Base-by-base conservation (phyloP, 768 basidiomycete species). In the Rhodotorula sphaerocarpa region DNA sequence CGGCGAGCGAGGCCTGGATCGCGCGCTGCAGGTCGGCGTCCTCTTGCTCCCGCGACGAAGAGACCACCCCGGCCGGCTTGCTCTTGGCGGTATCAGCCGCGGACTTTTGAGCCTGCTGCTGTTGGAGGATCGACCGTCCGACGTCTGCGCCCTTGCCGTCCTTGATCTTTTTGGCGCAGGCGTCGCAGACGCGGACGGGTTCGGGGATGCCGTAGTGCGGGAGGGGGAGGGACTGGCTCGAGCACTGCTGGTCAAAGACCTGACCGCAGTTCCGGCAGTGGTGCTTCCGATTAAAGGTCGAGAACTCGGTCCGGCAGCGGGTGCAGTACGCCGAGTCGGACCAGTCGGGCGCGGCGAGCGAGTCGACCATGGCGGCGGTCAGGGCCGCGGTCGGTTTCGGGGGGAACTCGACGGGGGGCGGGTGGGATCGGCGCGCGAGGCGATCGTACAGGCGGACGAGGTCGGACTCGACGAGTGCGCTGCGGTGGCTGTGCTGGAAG, bases 181-280 rank as follows among this genome's bases (percentile, higher is more conserved):
- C 80, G 66, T 99, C 93, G 61, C 95, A 97, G 0, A 97, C 93
- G 43, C 95, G 80, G 10, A 99, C 95, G 42, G 87, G 85, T 72
- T 95, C 86, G 2, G 83, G 79, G 69, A 99, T 91, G 16, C 95
- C 95, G 71, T 89, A 93, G 73, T 91, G 88, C 7, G 95, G 93
- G 28, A 97, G 79, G 0, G 89, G 79, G 75, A 89, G 82, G 4
- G 80, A 78, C 75, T 90, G 87, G 39, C 87, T 85, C 1, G 90
- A 92, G 75, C 95, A 99, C 45, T 83, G 80, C 57, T 92, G 90
- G 76, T 96, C 93, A 73, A 95, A 97, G 20, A 97, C 90, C 73
- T 86, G 85, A 12, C 95, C 95, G 76, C 95, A 99, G 75, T 96
- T 96, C 20, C 95, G 84, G 74, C 95, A 99, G 72, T 99, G 95